A percentile compares a stretch with the other conserved stretches of the same genome.
Conservation (phyloP, 169 alveolate genomes). For the Toxoplasma gondii region DNA sequence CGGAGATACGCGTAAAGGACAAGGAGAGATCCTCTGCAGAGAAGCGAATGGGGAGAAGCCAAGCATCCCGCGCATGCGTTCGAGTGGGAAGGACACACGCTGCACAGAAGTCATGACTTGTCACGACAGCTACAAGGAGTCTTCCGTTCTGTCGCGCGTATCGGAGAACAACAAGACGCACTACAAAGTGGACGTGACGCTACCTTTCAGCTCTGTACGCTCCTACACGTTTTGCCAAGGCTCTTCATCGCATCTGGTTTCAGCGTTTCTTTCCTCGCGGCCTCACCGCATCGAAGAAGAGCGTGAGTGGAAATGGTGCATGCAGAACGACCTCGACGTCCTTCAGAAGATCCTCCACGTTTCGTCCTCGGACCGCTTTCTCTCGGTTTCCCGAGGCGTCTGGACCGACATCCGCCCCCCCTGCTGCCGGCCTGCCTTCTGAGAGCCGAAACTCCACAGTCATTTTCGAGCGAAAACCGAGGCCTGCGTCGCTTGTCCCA, state of each 20-base stretch:
- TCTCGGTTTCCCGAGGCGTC: background rate
- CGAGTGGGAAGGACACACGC: too few species aligned
- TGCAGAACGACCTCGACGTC: background rate
- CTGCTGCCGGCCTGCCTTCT: background rate
- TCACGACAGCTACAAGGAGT: too few species aligned
- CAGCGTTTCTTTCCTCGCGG: too few species aligned
- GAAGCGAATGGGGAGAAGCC: background rate
- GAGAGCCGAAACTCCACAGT: background rate
- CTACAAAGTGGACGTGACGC: too few species aligned
- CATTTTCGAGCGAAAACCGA: background rate
- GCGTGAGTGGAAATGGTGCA: background rate
- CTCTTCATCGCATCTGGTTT: too few species aligned
- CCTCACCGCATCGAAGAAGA: slow-evolving; percentile 34
- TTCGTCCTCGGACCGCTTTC: background rate
- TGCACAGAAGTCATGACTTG: too few species aligned
- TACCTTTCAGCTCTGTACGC: too few species aligned
- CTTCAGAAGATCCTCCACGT: background rate
- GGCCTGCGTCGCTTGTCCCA: too few species aligned
- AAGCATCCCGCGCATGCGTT: background rate
- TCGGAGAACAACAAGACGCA: too few species aligned
- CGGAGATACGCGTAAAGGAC: background rate
- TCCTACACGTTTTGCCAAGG: too few species aligned
- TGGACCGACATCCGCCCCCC: background rate
- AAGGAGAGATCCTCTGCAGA: background rate
- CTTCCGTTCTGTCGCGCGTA: too few species aligned